A percentile compares a stretch with the other conserved stretches of the same genome.
Conservation (phyloP, 2,329 filamentous ascomycete species). For the Leptographium flavum region DNA sequence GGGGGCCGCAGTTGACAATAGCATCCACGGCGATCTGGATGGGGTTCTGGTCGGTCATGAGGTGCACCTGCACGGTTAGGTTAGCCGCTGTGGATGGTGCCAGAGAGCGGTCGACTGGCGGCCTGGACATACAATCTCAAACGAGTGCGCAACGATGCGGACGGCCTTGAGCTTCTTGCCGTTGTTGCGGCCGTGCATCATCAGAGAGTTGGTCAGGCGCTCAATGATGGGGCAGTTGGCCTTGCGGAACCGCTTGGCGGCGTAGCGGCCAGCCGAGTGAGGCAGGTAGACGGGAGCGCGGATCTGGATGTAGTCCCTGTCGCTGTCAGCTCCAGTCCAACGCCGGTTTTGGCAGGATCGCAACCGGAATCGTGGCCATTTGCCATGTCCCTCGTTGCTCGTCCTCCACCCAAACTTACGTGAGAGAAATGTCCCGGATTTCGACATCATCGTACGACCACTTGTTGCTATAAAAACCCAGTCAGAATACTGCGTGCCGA, state of each 20-base stretch:
- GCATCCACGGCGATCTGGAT: constrained; percentile 99
- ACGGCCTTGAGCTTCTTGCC: constrained; percentile 99
- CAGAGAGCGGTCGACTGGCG: no score
- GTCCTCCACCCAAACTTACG: constrained; percentile 47
- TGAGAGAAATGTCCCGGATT: constrained; percentile 98
- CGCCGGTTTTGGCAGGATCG: neutral
- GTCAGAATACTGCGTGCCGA: constrained; percentile 1
- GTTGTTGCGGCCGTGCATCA: constrained; percentile 99
- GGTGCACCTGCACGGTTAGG: constrained; percentile 63
- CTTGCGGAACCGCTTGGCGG: constrained; percentile 99
- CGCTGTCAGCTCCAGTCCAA: no score
- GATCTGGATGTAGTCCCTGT: constrained; percentile 99
- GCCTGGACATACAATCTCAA: constrained; percentile 94
- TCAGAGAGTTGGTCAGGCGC: constrained; percentile 99
- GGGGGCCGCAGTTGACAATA: constrained; percentile 99
- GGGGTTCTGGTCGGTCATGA: constrained; percentile 99
- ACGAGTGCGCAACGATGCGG: constrained; percentile 95
- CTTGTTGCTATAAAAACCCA: constrained; percentile 41
- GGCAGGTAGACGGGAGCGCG: constrained; percentile 97
- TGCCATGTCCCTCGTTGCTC: neutral
- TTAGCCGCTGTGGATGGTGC: neutral
- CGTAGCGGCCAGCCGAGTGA: constrained; percentile 97
- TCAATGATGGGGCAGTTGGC: constrained; percentile 99
- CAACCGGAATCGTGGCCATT: neutral
- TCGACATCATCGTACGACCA: constrained; percentile 98